A percentile compares a stretch with the other conserved stretches of the same genome.
Conservation (phyloP, 163 green algal species). For the Trebouxia gelatinosa region DNA sequence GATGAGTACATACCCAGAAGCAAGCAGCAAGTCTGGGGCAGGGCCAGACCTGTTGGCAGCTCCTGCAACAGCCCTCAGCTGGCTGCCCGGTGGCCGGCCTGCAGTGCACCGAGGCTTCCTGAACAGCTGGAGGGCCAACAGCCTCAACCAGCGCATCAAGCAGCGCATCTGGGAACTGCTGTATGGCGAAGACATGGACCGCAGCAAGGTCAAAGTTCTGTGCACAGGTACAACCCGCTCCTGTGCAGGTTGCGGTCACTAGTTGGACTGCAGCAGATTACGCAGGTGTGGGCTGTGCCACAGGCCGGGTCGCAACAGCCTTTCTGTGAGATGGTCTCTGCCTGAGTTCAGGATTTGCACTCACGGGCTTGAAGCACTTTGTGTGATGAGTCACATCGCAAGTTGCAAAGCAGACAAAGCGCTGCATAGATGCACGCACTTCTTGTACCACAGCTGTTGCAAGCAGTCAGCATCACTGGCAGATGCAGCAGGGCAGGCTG, state of each 20-base stretch:
- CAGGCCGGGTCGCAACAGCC: too few relatives aligned
- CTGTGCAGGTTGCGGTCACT: too few relatives aligned
- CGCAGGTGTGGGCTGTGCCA: neutral
- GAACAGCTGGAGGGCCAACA: slow-evolving; percentile 33
- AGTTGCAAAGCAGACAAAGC: too few relatives aligned
- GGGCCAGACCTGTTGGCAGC: neutral
- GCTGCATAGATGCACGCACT: too few relatives aligned
- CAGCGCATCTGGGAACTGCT: slow-evolving; percentile 23
- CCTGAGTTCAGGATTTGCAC: too few relatives aligned
- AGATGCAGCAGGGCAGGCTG: too few relatives aligned
- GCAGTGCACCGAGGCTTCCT: slow-evolving; percentile 44
- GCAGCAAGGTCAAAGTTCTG: slow-evolving; percentile 25
- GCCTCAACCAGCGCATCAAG: slow-evolving; percentile 25
- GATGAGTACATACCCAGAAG: slow-evolving; percentile 8
- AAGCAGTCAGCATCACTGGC: too few relatives aligned
- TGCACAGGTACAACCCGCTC: neutral
- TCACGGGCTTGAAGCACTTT: too few relatives aligned
- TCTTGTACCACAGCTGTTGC: too few relatives aligned
- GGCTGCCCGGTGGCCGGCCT: slow-evolving; percentile 20
- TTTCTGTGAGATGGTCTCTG: too few relatives aligned
- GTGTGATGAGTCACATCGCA: too few relatives aligned
- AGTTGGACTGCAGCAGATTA: neutral
- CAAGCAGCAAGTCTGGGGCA: neutral
- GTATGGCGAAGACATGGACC: neutral
- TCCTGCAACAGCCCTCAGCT: neutral